A percentile compares a stretch with the other conserved stretches of the same genome.
Evolutionary conservation across 176 grass and related monocot genomes (phyloP).

Genomic region (Eleusine indica): DNA sequence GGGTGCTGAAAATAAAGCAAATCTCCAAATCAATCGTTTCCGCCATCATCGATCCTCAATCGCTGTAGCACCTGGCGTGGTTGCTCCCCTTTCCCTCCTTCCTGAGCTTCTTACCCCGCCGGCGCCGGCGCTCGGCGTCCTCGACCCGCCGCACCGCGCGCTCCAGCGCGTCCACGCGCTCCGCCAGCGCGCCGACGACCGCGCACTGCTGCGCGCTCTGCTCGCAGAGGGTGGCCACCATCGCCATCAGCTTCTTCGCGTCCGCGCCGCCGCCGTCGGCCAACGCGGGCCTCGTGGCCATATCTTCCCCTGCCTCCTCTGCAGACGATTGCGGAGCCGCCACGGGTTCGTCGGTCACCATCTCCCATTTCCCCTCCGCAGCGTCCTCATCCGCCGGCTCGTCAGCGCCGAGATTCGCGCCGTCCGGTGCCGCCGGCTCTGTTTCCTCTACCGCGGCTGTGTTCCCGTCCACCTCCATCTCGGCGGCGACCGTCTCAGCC

Average conservation of each 20-base stretch:
- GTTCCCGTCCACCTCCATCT: not conserved
- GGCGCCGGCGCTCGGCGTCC: constrained; percentile 23
- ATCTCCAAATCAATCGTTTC: not conserved
- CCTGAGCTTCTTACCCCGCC: constrained; percentile 34
- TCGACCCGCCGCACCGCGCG: constrained; percentile 54
- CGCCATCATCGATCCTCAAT: not conserved
- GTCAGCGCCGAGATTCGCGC: not conserved
- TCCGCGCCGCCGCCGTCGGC: not conserved
- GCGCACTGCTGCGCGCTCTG: constrained; percentile 53
- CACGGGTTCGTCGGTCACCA: constrained; percentile 5
- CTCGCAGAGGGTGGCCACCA: constrained; percentile 60
- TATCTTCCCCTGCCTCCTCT: not conserved
- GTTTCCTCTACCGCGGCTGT: not conserved
- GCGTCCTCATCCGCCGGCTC: not conserved
- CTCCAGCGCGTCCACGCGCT: constrained; percentile 63
- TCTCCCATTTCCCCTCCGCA: constrained; percentile 46
- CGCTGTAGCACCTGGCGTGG: constrained; percentile 23
- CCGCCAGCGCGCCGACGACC: constrained; percentile 54
- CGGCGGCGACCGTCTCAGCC: not conserved
- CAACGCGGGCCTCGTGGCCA: not conserved
- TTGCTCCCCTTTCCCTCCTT: constrained; percentile 9
- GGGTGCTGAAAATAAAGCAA: not conserved
- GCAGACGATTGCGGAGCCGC: not conserved
- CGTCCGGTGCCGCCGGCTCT: not conserved
- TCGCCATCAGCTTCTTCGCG: constrained; percentile 53